phyloP scores from a whole-genome alignment of 2,329 filamentous ascomycete genomes.

The Apiospora aurea region DNA sequence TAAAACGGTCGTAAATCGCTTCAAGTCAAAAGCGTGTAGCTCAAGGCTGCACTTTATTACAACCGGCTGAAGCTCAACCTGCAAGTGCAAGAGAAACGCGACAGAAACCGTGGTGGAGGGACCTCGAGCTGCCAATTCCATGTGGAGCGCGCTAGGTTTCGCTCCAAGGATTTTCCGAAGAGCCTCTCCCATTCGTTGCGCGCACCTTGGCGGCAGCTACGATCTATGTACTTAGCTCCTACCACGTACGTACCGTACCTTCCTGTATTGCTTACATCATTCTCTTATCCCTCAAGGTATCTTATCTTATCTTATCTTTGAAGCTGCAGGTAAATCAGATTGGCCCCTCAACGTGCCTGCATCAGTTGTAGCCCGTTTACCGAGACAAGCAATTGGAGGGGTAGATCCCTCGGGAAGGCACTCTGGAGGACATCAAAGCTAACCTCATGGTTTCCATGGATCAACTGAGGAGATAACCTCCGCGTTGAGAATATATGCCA shows the following conservation, averaged over 20 bases:
- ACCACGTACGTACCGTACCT: too few species aligned
- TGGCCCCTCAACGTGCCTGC: neutral
- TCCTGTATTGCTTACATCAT: neutral
- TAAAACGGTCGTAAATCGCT: slow-evolving; percentile 49
- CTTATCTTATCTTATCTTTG: slow-evolving; percentile 22
- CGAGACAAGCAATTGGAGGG: neutral
- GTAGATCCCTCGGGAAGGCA: neutral
- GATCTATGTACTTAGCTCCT: neutral
- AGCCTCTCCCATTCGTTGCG: neutral
- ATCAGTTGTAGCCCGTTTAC: neutral
- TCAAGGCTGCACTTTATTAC: slow-evolving; percentile 46
- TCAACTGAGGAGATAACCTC: neutral
- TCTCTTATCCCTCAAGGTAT: neutral
- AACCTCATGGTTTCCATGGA: neutral
- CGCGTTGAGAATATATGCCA: neutral
- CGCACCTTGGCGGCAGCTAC: neutral
- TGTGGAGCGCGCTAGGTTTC: slow-evolving; percentile 1
- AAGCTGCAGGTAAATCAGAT: neutral
- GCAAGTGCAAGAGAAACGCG: slow-evolving; percentile 1
- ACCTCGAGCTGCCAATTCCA: neutral
- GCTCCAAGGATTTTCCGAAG: slow-evolving; percentile 14
- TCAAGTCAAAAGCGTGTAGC: slow-evolving; percentile 34
- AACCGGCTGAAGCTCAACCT: slow-evolving; percentile 10
- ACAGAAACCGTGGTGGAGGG: slow-evolving; percentile 15
- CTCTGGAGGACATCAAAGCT: neutral